Conservation (phyloP, 2,329 filamentous ascomycete species). For the Aspergillus fijiensis region DNA sequence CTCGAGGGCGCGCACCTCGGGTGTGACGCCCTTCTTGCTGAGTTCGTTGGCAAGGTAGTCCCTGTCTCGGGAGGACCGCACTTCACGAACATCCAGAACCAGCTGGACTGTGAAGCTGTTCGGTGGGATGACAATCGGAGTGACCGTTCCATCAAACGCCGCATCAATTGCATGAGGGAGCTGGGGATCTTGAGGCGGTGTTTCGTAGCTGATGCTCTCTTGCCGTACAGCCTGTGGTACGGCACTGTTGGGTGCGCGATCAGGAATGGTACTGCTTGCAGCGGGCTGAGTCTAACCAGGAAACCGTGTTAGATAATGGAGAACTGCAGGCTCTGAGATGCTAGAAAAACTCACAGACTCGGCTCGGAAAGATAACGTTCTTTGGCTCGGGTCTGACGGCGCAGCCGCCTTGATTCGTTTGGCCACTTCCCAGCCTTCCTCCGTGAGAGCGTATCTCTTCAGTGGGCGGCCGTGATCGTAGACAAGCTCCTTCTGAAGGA, state of each 20-base stretch:
- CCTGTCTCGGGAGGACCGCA: constrained; percentile 69
- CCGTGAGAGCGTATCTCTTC: constrained; percentile 68
- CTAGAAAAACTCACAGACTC: constrained; percentile 13
- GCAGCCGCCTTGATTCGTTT: constrained; percentile 60
- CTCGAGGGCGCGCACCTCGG: constrained; percentile 67
- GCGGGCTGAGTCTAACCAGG: neutral
- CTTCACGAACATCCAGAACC: constrained; percentile 72
- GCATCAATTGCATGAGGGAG: neutral
- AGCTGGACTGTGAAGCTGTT: constrained; percentile 71
- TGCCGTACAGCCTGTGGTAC: constrained; percentile 1
- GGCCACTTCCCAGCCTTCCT: constrained; percentile 75
- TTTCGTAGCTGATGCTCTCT: constrained; percentile 13
- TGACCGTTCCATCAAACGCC: constrained; percentile 39
- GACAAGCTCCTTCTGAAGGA: constrained; percentile 71
- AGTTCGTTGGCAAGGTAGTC: constrained; percentile 76
- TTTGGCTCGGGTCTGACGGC: constrained; percentile 20
- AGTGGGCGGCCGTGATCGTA: constrained; percentile 68
- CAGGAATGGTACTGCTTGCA: neutral
- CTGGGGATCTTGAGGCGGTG: constrained; percentile 2
- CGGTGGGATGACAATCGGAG: constrained; percentile 62
- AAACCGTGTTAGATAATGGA: neutral
- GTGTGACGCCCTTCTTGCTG: constrained; percentile 62
- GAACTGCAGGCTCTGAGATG: neutral
- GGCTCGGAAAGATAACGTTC: constrained; percentile 16
- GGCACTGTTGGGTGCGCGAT: neutral